A percentile compares a stretch with the other conserved stretches of the same genome.
Evolutionary conservation across 768 basidiomycete species (phyloP).

Genomic region (Suillus subaureus): DNA sequence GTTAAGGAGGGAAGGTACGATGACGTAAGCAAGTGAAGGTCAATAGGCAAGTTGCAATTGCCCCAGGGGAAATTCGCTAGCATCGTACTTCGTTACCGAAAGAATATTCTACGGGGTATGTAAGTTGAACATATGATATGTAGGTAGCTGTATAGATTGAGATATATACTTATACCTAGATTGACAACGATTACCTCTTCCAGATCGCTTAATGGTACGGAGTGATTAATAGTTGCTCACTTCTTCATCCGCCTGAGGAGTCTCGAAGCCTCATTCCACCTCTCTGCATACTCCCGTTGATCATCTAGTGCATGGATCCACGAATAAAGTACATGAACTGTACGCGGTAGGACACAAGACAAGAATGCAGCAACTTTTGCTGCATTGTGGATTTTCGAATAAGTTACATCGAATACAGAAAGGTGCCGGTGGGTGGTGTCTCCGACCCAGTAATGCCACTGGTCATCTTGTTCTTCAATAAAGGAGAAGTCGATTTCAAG

Average conservation of each 20-base stretch:
- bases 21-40: background rate
- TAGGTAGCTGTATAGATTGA: background rate
- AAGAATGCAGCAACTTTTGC: constrained; percentile 26
- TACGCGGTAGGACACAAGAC: constrained; percentile 25
- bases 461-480: constrained; percentile 17
- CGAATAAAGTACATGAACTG: constrained; percentile 12
- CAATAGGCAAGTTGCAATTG: background rate
- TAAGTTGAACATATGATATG: background rate
- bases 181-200: background rate
- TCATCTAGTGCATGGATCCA: constrained; percentile 18
- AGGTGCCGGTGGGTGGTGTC: background rate
- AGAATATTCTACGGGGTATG: background rate
- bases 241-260: constrained; percentile 20
- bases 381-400: constrained; percentile 24
- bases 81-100: background rate
- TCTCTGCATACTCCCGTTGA: constrained; percentile 13
- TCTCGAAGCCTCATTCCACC: constrained; percentile 26
- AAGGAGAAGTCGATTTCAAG: constrained; percentile 24
- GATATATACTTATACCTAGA: background rate
- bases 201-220: background rate
- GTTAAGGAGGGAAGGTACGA: background rate
- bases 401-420: constrained; percentile 11
- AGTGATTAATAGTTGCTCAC: background rate
- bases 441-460: background rate
- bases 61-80: background rate